These are phyloP conservation scores for Talaromyces sp. DNA, from an alignment of 2,329 filamentous ascomycete species.

Conservation along the genomic window DNA sequence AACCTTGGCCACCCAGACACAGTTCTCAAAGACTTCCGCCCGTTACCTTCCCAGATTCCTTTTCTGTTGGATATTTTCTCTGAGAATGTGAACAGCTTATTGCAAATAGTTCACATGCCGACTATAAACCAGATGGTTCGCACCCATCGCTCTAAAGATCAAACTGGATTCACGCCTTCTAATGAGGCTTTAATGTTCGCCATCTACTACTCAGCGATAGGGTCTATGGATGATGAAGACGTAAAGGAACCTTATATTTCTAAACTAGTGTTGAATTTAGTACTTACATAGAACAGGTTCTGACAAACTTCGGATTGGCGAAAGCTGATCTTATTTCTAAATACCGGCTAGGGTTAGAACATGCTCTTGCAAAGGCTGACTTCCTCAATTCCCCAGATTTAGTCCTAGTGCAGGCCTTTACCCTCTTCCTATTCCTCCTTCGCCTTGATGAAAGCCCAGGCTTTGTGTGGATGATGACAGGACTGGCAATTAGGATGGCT, in stretches of 20 bases:
- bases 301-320: background rate
- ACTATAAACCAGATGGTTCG: slow-evolving; percentile 24
- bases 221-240: slow-evolving; percentile 55
- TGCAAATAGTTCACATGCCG: slow-evolving; percentile 26
- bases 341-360: background rate
- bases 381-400: slow-evolving; percentile 52
- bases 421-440: slow-evolving; percentile 51
- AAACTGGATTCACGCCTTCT: slow-evolving; percentile 31
- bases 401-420: slow-evolving; percentile 51
- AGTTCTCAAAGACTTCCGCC: slow-evolving; percentile 40
- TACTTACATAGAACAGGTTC: background rate
- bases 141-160: slow-evolving; percentile 28
- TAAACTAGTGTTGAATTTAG: background rate
- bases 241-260: slow-evolving; percentile 21
- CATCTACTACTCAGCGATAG: slow-evolving; percentile 53
- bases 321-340: background rate
- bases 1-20: background rate
- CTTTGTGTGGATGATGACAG: slow-evolving; percentile 51
- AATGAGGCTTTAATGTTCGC: slow-evolving; percentile 53
- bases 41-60: slow-evolving; percentile 51
- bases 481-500: slow-evolving; percentile 45
- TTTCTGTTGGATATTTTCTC: slow-evolving; percentile 48
- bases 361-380: slow-evolving; percentile 16
- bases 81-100: slow-evolving; percentile 46
- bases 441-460: slow-evolving; percentile 43